Evolutionary conservation across 805 yeast genomes (phyloP).

Genomic region (Pichia thaimueangensis): DNA sequence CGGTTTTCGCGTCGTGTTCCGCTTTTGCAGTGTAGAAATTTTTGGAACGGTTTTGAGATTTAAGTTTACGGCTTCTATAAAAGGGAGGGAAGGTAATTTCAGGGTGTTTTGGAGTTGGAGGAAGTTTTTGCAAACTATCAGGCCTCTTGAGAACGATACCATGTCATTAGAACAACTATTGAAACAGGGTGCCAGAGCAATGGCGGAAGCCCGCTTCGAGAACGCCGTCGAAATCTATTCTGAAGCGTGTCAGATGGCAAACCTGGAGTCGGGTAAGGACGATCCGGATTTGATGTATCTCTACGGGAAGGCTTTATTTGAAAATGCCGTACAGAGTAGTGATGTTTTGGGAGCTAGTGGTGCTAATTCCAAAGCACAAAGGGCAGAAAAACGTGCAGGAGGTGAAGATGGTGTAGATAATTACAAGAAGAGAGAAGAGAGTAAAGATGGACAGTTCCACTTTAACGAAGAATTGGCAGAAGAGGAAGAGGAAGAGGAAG

Average conservation of each 20-base stretch:
- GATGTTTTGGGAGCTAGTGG: conserved; percentile 61
- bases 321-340: conserved; percentile 65
- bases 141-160: neutral
- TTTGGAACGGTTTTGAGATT: no score
- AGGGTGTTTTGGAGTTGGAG: no score
- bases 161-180: conserved; percentile 38
- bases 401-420: conserved; percentile 8
- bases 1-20: no score
- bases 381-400: conserved; percentile 15
- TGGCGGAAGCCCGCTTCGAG: conserved; percentile 60
- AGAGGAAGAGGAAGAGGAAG: conserved; percentile 20
- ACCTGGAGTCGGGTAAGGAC: conserved; percentile 52
- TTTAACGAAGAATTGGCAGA: conserved; percentile 32
- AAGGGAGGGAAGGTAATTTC: no score
- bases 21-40: no score
- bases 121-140: no score
- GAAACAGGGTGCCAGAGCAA: conserved; percentile 56
- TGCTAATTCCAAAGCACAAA: no score
- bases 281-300: conserved; percentile 64
- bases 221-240: conserved; percentile 66
- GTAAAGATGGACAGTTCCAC: conserved; percentile 3
- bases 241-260: conserved; percentile 58
- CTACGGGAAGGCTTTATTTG: conserved; percentile 77
- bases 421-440: conserved; percentile 29
- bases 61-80: no score